These are phyloP conservation scores for Dalbergia oliveri DNA, from an alignment of 306 rosid genomes.

Conservation along the genomic window DNA sequence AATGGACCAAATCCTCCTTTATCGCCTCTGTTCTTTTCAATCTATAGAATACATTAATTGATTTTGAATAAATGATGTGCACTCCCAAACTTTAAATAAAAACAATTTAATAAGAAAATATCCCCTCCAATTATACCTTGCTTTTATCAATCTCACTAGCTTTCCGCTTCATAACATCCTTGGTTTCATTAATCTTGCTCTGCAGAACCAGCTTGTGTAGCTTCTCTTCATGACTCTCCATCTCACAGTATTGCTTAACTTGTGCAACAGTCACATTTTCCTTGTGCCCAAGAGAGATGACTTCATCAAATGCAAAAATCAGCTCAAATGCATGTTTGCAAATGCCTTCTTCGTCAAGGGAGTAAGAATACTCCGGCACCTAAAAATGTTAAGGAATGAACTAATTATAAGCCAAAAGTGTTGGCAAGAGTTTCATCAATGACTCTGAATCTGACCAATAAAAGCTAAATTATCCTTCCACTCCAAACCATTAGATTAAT, in stretches of 20 bases:
- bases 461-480: conserved; percentile 6
- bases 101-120: conserved; percentile 1
- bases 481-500: conserved; percentile 20
- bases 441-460: background rate
- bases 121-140: conserved; percentile 73
- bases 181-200: conserved; percentile 95
- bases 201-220: conserved; percentile 90
- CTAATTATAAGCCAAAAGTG: background rate
- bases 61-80: conserved; percentile 18
- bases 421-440: background rate
- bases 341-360: conserved; percentile 93
- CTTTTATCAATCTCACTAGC: conserved; percentile 99
- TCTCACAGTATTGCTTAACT: conserved; percentile 93
- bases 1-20: conserved; percentile 87
- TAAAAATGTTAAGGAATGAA: conserved; percentile 65
- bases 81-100: conserved; percentile 7
- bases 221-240: conserved; percentile 99
- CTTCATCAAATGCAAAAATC: conserved; percentile 93
- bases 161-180: conserved; percentile 96
- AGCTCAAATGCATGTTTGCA: conserved; percentile 89
- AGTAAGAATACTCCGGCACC: conserved; percentile 92
- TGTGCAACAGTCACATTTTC: conserved; percentile 87
- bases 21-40: conserved; percentile 88
- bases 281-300: conserved; percentile 94
- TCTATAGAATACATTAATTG: conserved; percentile 59